These are phyloP conservation scores for Pterocarpus macrocarpus DNA, from an alignment of 306 rosid genomes.

Conservation along the genomic window DNA sequence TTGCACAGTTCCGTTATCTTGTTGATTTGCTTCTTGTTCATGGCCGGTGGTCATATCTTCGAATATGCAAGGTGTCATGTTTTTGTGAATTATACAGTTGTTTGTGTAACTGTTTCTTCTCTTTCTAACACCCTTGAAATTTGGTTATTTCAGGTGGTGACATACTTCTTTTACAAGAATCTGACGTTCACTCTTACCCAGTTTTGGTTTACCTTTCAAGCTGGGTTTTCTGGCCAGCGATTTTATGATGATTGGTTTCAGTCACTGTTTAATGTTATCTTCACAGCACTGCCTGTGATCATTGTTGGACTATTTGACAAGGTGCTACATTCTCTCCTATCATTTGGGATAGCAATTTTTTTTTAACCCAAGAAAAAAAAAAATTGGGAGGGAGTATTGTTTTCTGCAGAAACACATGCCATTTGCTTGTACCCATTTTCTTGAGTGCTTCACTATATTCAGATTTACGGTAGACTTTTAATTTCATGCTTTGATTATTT, in stretches of 20 bases:
- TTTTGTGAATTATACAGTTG: constrained; percentile 23
- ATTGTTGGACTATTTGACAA: constrained; percentile 86
- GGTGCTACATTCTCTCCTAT: constrained; percentile 56
- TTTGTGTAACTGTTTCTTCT: constrained; percentile 9
- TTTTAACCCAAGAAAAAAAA: neutral
- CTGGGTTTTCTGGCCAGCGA: constrained; percentile 98
- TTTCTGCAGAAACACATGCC: neutral
- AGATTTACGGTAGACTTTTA: neutral
- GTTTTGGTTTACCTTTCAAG: constrained; percentile 98
- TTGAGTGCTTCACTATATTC: neutral
- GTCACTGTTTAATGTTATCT: constrained; percentile 90
- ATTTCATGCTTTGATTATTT: neutral
- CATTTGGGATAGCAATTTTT: neutral
- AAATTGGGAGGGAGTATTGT: neutral
- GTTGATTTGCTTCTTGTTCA: constrained; percentile 97
- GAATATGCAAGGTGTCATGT: constrained; percentile 89
- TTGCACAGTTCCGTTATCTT: constrained; percentile 95
- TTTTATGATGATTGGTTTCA: constrained; percentile 98
- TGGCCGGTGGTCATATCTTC: constrained; percentile 98
- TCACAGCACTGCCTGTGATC: constrained; percentile 86
- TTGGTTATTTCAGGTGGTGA: constrained; percentile 69
- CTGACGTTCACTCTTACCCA: constrained; percentile 97
- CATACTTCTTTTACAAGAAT: constrained; percentile 95
- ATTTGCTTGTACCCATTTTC: neutral
- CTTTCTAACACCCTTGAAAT: constrained; percentile 28